Evolutionary conservation across 192 early-diverging fungal species (phyloP).

Genomic region (Coemansia sp.): DNA sequence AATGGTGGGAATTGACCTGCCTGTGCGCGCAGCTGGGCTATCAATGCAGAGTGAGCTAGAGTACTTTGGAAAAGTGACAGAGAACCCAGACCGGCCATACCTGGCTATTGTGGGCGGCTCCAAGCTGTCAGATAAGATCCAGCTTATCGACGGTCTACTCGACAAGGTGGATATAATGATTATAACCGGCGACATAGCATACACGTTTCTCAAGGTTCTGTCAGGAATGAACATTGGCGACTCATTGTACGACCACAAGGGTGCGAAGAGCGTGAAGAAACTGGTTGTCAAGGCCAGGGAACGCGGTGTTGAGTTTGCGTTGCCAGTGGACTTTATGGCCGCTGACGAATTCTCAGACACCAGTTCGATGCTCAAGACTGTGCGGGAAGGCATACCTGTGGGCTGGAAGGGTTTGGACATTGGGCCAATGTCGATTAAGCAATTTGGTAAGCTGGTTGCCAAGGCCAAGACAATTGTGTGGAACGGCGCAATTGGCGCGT

Average conservation of each 20-base stretch:
- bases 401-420: conserved; percentile 94
- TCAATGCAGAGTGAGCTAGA: conserved; percentile 99
- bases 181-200: conserved; percentile 93
- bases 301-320: conserved; percentile 84
- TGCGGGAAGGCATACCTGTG: conserved; percentile 80
- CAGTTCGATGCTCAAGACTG: conserved; percentile 80
- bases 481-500: conserved; percentile 98
- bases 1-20: conserved; percentile 94
- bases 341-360: conserved; percentile 89
- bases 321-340: conserved; percentile 87
- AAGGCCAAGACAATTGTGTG: conserved; percentile 92
- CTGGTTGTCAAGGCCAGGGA: conserved; percentile 87
- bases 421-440: conserved; percentile 75
- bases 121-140: conserved; percentile 99
- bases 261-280: conserved; percentile 76
- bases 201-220: conserved; percentile 95
- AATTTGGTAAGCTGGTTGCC: conserved; percentile 66
- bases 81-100: conserved; percentile 90
- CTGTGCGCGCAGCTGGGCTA: conserved; percentile 89
- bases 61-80: conserved; percentile 96
- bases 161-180: conserved; percentile 91
- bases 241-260: conserved; percentile 87
- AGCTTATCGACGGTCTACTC: conserved; percentile 94
- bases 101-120: conserved; percentile 96
- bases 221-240: conserved; percentile 86